These are phyloP conservation scores for Coriaria nepalensis DNA, from an alignment of 306 rosid species.

Conservation along the genomic window DNA sequence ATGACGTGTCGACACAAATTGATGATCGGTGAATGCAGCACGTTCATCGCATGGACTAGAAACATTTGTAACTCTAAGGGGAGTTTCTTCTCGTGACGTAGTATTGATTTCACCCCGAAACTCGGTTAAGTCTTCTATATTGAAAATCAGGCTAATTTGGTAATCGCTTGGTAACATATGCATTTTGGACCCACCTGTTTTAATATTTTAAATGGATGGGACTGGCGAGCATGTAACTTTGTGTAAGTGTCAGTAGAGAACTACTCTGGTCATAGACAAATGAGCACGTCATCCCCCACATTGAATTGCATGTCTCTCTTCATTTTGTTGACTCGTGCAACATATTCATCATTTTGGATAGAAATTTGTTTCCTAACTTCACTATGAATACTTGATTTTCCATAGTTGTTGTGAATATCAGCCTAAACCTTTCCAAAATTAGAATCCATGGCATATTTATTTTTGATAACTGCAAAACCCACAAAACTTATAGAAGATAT, in stretches of 20 bases:
- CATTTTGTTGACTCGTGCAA: not conserved
- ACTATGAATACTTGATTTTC: no score
- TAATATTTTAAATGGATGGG: not conserved
- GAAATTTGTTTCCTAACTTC: not conserved
- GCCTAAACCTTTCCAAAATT: no score
- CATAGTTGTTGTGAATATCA: no score
- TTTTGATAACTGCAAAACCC: no score
- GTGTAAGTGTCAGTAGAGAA: not conserved
- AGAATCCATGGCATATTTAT: no score
- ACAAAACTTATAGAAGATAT: no score
- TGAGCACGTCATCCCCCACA: not conserved
- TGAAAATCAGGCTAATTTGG: not conserved
- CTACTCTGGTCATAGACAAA: not conserved
- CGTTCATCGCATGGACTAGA: no score
- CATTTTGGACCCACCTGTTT: not conserved
- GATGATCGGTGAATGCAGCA: no score
- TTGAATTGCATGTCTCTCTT: not conserved
- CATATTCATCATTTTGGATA: not conserved
- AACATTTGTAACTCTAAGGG: no score
- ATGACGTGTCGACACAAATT: no score
- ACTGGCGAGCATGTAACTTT: not conserved
- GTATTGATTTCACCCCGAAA: not conserved
- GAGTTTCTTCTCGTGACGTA: no score
- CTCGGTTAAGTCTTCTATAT: not conserved
- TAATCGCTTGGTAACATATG: not conserved